phyloP scores from a whole-genome alignment of 2,329 filamentous ascomycete genomes.

The Fusarium stilboides region DNA sequence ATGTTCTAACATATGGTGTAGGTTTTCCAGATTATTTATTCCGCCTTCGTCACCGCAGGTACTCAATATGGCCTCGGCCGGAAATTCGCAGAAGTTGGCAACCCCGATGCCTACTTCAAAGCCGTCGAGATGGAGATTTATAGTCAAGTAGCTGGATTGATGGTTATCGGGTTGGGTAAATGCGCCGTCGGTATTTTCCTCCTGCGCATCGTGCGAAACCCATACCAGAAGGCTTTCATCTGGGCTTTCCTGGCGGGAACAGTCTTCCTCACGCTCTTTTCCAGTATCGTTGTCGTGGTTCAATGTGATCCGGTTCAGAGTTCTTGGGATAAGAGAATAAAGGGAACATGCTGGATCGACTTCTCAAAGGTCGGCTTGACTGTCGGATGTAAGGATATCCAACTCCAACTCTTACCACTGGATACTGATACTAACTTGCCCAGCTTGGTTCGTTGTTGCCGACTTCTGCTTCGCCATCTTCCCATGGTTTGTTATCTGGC shows the following conservation, averaged over 20 bases:
- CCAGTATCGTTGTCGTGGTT: slow-evolving; percentile 14
- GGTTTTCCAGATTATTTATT: slow-evolving; percentile 31
- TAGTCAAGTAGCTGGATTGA: slow-evolving; percentile 7
- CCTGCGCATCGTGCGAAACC: slow-evolving; percentile 20
- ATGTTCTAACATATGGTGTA: background rate
- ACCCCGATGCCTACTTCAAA: slow-evolving; percentile 18
- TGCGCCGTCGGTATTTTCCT: slow-evolving; percentile 30
- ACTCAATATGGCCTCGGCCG: slow-evolving; percentile 23
- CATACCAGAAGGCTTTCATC: slow-evolving; percentile 22
- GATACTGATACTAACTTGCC: accelerated
- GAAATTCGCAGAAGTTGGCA: slow-evolving; percentile 10
- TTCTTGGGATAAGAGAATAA: slow-evolving; percentile 26
- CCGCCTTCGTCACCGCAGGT: slow-evolving; percentile 23
- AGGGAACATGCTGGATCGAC: slow-evolving; percentile 31
- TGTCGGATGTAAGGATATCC: slow-evolving; percentile 23
- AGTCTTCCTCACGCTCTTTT: slow-evolving; percentile 10
- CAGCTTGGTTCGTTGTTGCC: slow-evolving; percentile 33
- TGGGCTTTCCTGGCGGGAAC: slow-evolving; percentile 20
- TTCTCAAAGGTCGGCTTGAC: slow-evolving; percentile 39
- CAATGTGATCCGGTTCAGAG: slow-evolving; percentile 28
- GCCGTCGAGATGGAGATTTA: slow-evolving; percentile 24
- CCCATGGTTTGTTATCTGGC: slow-evolving; percentile 37
- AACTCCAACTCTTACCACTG: accelerated
- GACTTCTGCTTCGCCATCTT: slow-evolving; percentile 37
- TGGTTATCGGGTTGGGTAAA: slow-evolving; percentile 27